A percentile compares a stretch with the other conserved stretches of the same genome.
Conservation (phyloP, 2,329 filamentous ascomycete species). For the Didymosphaeria variabile region DNA sequence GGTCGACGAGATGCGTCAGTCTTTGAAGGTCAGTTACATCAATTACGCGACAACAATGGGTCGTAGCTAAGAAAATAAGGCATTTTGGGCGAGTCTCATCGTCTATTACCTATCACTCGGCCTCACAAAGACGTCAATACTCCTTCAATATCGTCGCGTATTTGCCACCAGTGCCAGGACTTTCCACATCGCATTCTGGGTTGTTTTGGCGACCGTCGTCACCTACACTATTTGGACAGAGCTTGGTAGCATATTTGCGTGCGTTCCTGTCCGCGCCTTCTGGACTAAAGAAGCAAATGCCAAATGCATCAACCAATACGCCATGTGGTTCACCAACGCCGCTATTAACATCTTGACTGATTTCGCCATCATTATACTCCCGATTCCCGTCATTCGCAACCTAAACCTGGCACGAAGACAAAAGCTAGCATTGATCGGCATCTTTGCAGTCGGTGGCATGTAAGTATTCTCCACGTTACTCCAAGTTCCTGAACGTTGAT, state of each 20-base stretch:
- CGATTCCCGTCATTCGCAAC: slow-evolving; percentile 44
- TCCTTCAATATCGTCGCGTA: slow-evolving; percentile 44
- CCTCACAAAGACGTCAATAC: slow-evolving; percentile 43
- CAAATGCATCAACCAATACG: slow-evolving; percentile 41
- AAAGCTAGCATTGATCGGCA: slow-evolving; percentile 46
- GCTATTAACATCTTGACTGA: slow-evolving; percentile 45
- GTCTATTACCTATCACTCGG: slow-evolving; percentile 45
- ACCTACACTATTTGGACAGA: slow-evolving; percentile 42
- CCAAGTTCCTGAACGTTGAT: neutral
- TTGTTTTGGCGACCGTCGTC: slow-evolving; percentile 34
- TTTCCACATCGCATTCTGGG: slow-evolving; percentile 36
- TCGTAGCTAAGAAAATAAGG: slow-evolving; percentile 25
- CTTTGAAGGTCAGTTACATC: slow-evolving; percentile 33
- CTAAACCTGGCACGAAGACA: slow-evolving; percentile 47
- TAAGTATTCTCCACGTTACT: slow-evolving; percentile 33
- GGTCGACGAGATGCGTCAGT: slow-evolving; percentile 25
- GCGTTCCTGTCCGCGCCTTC: slow-evolving; percentile 41
- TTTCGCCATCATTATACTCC: slow-evolving; percentile 44
- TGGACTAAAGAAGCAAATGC: slow-evolving; percentile 42
- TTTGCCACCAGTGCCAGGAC: slow-evolving; percentile 34
- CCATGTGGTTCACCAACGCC: slow-evolving; percentile 43
- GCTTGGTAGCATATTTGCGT: slow-evolving; percentile 43
- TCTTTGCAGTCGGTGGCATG: slow-evolving; percentile 53
- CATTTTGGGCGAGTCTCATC: slow-evolving; percentile 45
- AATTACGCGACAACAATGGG: neutral